Conservation (phyloP, 441 rosid genomes). For the Populus hybrid region DNA sequence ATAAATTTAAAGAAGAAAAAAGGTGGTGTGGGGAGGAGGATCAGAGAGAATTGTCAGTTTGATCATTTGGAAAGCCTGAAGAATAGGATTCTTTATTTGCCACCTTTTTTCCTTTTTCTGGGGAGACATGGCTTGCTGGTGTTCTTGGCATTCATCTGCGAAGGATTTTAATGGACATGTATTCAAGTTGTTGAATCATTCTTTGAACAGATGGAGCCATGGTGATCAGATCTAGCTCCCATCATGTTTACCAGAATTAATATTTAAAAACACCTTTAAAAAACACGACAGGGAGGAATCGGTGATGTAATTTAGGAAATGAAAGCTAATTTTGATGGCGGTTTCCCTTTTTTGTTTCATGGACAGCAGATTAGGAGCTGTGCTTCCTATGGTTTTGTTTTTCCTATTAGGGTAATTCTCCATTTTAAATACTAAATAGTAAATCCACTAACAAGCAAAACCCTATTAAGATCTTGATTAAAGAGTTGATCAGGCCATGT, state of each 20-base stretch:
- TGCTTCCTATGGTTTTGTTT: neutral
- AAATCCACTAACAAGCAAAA: neutral
- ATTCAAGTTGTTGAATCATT: neutral
- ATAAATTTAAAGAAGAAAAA: neutral
- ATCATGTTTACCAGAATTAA: neutral
- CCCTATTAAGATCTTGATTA: neutral
- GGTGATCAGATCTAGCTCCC: too few relatives aligned
- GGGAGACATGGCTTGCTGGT: neutral
- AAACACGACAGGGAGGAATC: neutral
- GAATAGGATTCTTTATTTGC: slow-evolving; percentile 31
- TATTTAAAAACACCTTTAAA: too few relatives aligned
- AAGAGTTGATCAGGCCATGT: slow-evolving; percentile 1
- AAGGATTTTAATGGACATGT: neutral
- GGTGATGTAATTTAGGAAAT: neutral
- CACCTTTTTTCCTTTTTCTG: neutral
- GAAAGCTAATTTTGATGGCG: neutral
- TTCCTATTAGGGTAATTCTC: neutral
- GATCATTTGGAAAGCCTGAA: slow-evolving; percentile 63
- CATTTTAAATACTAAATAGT: neutral
- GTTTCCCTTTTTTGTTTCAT: neutral
- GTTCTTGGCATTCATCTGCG: neutral
- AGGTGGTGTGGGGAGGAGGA: neutral
- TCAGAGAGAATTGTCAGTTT: slow-evolving; percentile 28
- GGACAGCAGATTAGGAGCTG: neutral
- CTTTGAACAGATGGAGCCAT: neutral